Conservation (phyloP, 2,329 filamentous ascomycete genomes). For the Verticillium tricorpus region DNA sequence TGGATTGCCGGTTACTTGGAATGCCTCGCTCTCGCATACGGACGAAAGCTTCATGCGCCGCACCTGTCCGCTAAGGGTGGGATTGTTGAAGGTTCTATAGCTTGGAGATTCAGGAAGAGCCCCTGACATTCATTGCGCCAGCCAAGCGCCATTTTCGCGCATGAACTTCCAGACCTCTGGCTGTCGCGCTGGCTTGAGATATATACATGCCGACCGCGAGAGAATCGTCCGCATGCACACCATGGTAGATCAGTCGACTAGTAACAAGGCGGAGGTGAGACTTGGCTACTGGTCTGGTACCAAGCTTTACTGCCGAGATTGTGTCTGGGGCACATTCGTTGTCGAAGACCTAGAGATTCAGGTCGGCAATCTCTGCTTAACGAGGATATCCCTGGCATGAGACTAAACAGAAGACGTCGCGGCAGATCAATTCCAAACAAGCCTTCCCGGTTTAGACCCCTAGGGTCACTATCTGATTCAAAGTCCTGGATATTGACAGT, state of each 20-base stretch:
- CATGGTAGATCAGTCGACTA: not conserved
- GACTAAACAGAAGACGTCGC: slow-evolving; percentile 5
- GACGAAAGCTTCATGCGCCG: slow-evolving; percentile 15
- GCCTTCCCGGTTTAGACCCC: slow-evolving; percentile 4
- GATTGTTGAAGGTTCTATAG: slow-evolving; percentile 12
- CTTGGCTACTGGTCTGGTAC: slow-evolving; percentile 11
- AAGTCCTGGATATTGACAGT: slow-evolving; percentile 9
- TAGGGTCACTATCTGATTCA: slow-evolving; percentile 10
- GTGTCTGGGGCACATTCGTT: slow-evolving; percentile 7
- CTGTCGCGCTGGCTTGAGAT: slow-evolving; percentile 11
- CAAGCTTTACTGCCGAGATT: slow-evolving; percentile 4
- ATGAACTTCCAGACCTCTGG: slow-evolving; percentile 6
- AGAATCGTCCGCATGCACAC: slow-evolving; percentile 11
- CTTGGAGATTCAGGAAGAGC: slow-evolving; percentile 6
- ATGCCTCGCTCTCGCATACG: slow-evolving; percentile 12
- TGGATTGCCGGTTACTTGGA: slow-evolving; percentile 6
- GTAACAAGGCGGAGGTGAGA: not conserved
- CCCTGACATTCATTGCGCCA: slow-evolving; percentile 2
- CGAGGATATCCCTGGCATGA: slow-evolving; percentile 11
- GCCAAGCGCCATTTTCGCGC: slow-evolving; percentile 5
- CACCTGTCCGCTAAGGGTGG: slow-evolving; percentile 10
- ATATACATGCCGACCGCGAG: slow-evolving; percentile 2
- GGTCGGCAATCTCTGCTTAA: slow-evolving; percentile 10
- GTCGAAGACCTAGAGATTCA: slow-evolving; percentile 8
- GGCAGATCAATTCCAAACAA: slow-evolving; percentile 8